Evolutionary conservation across 73 alveolate genomes (phyloP).

Genomic region (Uronychia setigera): DNA sequence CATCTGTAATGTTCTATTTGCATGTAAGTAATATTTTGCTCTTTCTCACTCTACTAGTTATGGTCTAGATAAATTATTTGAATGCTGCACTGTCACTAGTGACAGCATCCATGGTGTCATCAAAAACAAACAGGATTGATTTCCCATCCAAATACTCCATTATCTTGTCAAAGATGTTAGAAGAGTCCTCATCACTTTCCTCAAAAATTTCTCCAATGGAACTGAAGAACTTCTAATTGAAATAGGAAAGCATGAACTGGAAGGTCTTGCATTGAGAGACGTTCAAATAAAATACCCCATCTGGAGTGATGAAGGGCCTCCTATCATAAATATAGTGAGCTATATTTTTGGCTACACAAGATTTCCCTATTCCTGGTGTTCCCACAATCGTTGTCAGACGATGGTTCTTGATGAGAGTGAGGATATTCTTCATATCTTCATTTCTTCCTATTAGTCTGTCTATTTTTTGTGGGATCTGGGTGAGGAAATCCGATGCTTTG

Average conservation of each 20-base stretch:
- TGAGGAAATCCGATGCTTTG: background rate
- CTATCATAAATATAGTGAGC: constrained; percentile 21
- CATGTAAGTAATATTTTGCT: constrained; percentile 15
- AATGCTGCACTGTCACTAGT: constrained; percentile 6
- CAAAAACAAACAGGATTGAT: constrained; percentile 12
- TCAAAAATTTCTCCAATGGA: background rate
- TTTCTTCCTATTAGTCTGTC: constrained; percentile 24
- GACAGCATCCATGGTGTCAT: constrained; percentile 21
- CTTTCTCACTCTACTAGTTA: background rate
- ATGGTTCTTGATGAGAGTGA: background rate
- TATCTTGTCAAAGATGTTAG: constrained; percentile 16
- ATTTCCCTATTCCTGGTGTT: constrained; percentile 34
- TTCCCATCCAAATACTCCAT: background rate
- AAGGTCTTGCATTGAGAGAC: constrained; percentile 16
- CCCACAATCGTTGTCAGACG: constrained; percentile 21
- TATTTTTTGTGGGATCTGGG: constrained; percentile 9
- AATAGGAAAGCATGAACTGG: constrained; percentile 6
- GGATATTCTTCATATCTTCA: constrained; percentile 18
- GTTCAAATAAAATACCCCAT: constrained; percentile 24
- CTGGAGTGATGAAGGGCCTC: background rate
- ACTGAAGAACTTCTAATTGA: constrained; percentile 5
- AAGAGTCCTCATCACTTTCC: constrained; percentile 16
- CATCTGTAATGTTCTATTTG: constrained; percentile 8
- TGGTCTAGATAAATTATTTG: constrained; percentile 11
- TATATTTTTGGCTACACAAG: constrained; percentile 20